These are phyloP conservation scores for Candida cerambycidarum DNA, from an alignment of 805 yeast species.

Conservation along the genomic window DNA sequence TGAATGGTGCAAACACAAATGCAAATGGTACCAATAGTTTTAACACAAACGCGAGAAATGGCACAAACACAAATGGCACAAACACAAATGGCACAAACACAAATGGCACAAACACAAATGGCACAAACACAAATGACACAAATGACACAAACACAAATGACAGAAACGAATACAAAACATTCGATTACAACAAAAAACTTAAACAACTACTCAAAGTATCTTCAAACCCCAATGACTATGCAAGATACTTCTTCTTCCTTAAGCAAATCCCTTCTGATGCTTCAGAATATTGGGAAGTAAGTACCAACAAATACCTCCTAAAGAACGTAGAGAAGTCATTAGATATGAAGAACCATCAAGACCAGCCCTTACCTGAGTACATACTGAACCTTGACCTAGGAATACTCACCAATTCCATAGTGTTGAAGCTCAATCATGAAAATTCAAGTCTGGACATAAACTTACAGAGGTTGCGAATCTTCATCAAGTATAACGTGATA, in stretches of 20 bases:
- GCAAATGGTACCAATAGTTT: conserved; percentile 25
- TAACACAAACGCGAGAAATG: conserved; percentile 12
- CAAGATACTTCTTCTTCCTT: conserved; percentile 10
- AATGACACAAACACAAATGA: conserved; percentile 19
- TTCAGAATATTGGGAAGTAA: neutral
- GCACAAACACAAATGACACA: conserved; percentile 22
- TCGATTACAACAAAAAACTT: neutral
- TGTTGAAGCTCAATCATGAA: conserved; percentile 10
- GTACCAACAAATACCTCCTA: neutral
- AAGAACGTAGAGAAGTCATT: neutral
- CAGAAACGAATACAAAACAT: too few species aligned
- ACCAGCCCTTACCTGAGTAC: neutral
- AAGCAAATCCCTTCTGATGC: neutral
- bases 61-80: neutral
- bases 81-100: neutral
- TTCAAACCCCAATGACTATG: neutral
- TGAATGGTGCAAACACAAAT: conserved; percentile 16
- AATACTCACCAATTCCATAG: neutral
- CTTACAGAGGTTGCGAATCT: conserved; percentile 7
- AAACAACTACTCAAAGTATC: neutral
- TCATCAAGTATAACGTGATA: conserved; percentile 2
- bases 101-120: conserved; percentile 18
- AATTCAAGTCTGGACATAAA: conserved; percentile 9
- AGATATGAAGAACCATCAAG: neutral
- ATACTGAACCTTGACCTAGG: neutral